Base-by-base conservation (phyloP, 1,139 yeast genomes). In the Debaryomyces coudertii region DNA sequence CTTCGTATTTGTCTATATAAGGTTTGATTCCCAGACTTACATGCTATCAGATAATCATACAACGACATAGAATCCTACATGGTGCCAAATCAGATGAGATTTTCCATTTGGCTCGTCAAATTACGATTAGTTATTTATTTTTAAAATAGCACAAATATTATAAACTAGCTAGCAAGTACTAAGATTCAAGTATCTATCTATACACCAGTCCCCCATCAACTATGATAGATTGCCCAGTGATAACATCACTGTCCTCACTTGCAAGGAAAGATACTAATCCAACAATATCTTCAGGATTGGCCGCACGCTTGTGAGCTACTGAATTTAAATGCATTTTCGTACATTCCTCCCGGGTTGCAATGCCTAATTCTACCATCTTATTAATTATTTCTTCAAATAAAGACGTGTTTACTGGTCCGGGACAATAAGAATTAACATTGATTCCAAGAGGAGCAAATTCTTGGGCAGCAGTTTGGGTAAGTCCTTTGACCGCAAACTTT, bases 401-500 rank as follows among this genome's bases (percentile, higher is more conserved):
- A 9, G 38, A 2, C 2, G 38, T 35, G 8, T 5, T 4, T 11
- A 35, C 38, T 20, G 23, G 20, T 2, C 38, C 38, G 2, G 38
- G 38, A 22, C 38, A 35, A 22, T 35, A 35, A 22, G 20, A 16
- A 22, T 35, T 35, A 35, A 35, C 38, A 20, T 18, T 35, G 8
- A 20, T 35, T 7, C 38, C 38, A 7, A 35, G 23, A 11, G 29
- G 29, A 8, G 29, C 29, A 2, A 27, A 27, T 11, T 35, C 38
- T 6, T 35, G 38, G 12, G 38, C 38, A 9, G 38, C 63, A n/a
- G 53, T 55, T 45, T 64, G 68, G 6, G 67, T 62, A 18, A 62
- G 40, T n/a, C 58, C 63, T 43, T 50, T 56, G 20, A 64, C 61
- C 4, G 67, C 68, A 42, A 54, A 63, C 42, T 64, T 63, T 14